A percentile compares a stretch with the other conserved stretches of the same genome.
Evolutionary conservation across 1,284 basidiomycete genomes (phyloP).

Genomic region (Puccinia horiana): DNA sequence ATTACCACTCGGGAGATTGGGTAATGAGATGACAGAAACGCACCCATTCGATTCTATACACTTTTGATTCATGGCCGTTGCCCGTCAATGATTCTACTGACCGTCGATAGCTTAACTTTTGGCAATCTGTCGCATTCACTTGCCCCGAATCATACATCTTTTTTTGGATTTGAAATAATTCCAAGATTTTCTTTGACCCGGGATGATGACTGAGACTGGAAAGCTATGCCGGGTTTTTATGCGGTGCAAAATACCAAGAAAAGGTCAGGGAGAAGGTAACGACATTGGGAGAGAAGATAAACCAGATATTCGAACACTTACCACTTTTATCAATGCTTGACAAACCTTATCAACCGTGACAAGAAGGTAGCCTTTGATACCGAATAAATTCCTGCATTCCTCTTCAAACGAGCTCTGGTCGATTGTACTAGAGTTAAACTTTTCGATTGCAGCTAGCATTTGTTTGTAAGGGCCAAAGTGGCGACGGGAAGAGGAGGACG

Average conservation of each 20-base stretch:
- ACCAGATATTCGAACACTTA: constrained; percentile 5
- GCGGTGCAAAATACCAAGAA: not conserved
- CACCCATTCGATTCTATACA: constrained; percentile 57
- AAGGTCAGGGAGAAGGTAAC: not conserved
- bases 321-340: constrained; percentile 48
- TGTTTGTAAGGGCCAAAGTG: constrained; percentile 32
- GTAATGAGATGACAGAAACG: constrained; percentile 30
- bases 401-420: constrained; percentile 90
- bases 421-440: constrained; percentile 64
- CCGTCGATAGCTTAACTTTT: constrained; percentile 39
- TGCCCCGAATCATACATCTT: constrained; percentile 5
- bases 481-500: not conserved
- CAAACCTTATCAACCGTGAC: constrained; percentile 84
- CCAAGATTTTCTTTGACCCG: constrained; percentile 30
- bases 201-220: constrained; percentile 35
- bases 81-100: constrained; percentile 45
- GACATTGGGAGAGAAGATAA: not conserved
- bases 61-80: constrained; percentile 55
- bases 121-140: constrained; percentile 33
- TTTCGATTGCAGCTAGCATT: constrained; percentile 35
- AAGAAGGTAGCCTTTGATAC: constrained; percentile 85
- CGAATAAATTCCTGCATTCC: constrained; percentile 93
- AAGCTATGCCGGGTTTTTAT: constrained; percentile 20
- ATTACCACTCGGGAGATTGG: not conserved
- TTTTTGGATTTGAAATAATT: constrained; percentile 34